Percentiles rank a stretch among this genome's conserved stretches.
These are phyloP conservation scores for Penicillium fuscoglaucum DNA, from an alignment of 2,329 filamentous ascomycete species.

Conservation along the genomic window DNA sequence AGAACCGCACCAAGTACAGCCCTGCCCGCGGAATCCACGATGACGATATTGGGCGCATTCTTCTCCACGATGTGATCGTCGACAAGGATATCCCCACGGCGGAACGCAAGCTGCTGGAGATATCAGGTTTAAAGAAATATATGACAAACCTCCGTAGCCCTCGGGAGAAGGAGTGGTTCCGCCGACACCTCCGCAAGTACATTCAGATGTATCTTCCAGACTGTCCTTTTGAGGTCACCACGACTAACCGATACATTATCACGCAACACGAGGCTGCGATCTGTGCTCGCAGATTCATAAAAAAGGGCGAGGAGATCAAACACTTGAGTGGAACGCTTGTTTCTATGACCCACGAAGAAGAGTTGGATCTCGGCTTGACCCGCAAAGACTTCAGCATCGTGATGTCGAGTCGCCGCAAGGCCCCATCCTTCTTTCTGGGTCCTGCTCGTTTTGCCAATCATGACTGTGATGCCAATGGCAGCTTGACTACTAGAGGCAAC, in stretches of 20 bases:
- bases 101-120: constrained; percentile 69
- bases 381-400: constrained; percentile 97
- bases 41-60: constrained; percentile 60
- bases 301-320: constrained; percentile 81
- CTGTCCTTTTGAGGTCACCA: constrained; percentile 90
- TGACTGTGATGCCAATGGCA: constrained; percentile 90
- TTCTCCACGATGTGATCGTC: constrained; percentile 68
- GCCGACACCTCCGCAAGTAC: constrained; percentile 82
- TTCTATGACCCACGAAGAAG: constrained; percentile 87
- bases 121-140: constrained; percentile 74
- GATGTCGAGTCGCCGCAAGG: constrained; percentile 87
- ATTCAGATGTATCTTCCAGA: constrained; percentile 90
- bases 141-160: constrained; percentile 65
- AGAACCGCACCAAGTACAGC: constrained; percentile 85
- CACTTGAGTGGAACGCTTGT: constrained; percentile 91
- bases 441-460: constrained; percentile 97
- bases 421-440: constrained; percentile 87
- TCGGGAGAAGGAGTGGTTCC: constrained; percentile 84
- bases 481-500: constrained; percentile 77
- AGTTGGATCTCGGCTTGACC: constrained; percentile 72
- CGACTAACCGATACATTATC: constrained; percentile 93
- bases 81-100: constrained; percentile 70
- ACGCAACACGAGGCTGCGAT: constrained; percentile 85
- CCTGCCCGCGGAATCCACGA: constrained; percentile 75
- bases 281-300: constrained; percentile 75